Evolutionary conservation across 1,139 yeast species (phyloP), one percentile per base, ranked within the genome.

Genomic region (Insectozyma bohioensis): DNA sequence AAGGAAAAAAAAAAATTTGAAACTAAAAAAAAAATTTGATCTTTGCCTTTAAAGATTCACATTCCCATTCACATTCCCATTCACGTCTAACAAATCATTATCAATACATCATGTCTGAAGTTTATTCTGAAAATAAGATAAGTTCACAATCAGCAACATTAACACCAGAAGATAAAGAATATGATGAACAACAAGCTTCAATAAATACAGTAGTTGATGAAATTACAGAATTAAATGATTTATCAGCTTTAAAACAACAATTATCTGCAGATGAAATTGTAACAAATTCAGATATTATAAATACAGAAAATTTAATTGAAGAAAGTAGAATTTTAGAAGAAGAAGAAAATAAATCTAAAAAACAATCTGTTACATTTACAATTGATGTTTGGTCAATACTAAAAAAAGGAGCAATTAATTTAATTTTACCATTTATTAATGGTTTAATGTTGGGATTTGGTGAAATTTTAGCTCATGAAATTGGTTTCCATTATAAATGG

Each of bases 371-470:
- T 7, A 30, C 29, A 14, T 31, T 21, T 16, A 32, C 49, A 4
- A 41, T 53, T 26, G 47, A 46, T 31, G 34, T 61, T 13, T 64
- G 67, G 64, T 56, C 55, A 4, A 56, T 75, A 22, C 31, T 75
- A 26, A 59, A 66, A 35, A 68, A 72, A 24, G 67, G 82, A 13
- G 77, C 88, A 3, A 80, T 92, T 43, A 90, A 92, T 49, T 61
- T 90, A 47, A 58, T 88, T 4, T 63, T 92, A 31, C 98, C 98
- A 2, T 88, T 92, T 51, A 67, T 92, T 42, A 92, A 92, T 53
- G 98, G 98, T 8, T 68, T 92, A 64, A 90, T 90, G 95, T 73
- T 92, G 40, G 98, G 98, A 0, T 87, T 90, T 57, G 98, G 98
- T 1, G 98, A 92, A 62, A 82, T 92, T 15, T 67, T 86, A 45